Base-by-base conservation (phyloP, 75 land plant species). In the Cupressus sempervirens region DNA sequence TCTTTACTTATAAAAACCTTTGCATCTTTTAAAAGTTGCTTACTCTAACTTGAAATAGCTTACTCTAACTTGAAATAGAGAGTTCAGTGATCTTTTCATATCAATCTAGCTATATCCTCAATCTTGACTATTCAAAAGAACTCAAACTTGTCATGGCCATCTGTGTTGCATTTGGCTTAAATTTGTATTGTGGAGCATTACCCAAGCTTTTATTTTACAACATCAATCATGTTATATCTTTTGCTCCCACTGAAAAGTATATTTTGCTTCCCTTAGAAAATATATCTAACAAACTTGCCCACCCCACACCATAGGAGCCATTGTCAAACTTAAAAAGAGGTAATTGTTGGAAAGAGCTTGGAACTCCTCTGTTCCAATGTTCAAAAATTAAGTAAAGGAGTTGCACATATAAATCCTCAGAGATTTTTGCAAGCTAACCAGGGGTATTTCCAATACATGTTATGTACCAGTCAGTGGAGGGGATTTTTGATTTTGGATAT, bases 401-500 rank as follows among this genome's bases (percentile, higher is more conserved):
- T 82, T 89, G 84, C 48, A 91, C 58, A 75, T 93, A 93, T 48
- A 91, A 72, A 75, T 84, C 88, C 34, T 93, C 93, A 0, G 91
- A 86, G 18, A 81, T 4, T 1, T 87, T 85, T 72, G 87, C 81
- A 58, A 84, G 14, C 36, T 87, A 87, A 65, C 91, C 87, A 86
- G 86, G 82, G 26, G 82, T 84, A 38, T 88, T 76, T 43, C 26
- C 43, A 52, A 93, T 83, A 62, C 86, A 92, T 82, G 79, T 83
- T 1, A 77, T 58, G 82, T 92, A 92, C 92, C 90, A 90, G 0
- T 86, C 73, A 3, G 8, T 3, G 34, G 84, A 54, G 3, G 90
- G 89, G 85, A 2, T n/a, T 80, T 75, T 84, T 88, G 18, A 94
- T 91, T 52, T 94, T 94, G 7, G 92, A 85, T 20, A 94, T 90